These are phyloP conservation scores for Pigoraptor vietnamica DNA, from an alignment of 78 protist genomes.

Conservation along the genomic window DNA sequence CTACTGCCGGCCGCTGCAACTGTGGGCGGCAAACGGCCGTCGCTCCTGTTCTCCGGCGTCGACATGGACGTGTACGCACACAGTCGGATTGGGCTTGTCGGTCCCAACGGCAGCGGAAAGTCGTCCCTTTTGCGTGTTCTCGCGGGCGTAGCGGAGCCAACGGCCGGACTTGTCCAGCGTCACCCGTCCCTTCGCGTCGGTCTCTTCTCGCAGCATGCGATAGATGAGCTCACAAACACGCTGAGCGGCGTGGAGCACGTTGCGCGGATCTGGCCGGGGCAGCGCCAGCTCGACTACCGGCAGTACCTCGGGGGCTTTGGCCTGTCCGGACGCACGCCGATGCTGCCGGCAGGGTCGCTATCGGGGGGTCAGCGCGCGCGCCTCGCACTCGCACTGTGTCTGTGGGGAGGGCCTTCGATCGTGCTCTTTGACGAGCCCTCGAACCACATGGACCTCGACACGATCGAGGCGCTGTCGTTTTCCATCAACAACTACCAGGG, in stretches of 20 bases:
- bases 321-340: background rate
- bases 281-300: background rate
- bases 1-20: background rate
- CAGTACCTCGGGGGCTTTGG: background rate
- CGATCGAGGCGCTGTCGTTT: constrained; percentile 62
- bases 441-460: constrained; percentile 77
- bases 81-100: background rate
- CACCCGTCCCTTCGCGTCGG: background rate
- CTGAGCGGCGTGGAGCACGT: background rate
- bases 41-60: background rate
- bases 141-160: background rate
- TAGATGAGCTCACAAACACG: background rate
- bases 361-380: background rate
- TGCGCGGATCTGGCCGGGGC: background rate
- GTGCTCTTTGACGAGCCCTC: constrained; percentile 89
- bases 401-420: background rate
- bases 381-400: background rate
- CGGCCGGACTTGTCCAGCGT: background rate
- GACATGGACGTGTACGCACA: background rate
- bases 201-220: background rate
- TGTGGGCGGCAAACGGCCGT: background rate
- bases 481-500: constrained; percentile 72
- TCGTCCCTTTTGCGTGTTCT: background rate
- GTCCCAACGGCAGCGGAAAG: background rate
- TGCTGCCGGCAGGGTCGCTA: background rate